phyloP scores from a whole-genome alignment of 2,329 filamentous ascomycete species.

The Sporothrix brasiliensis region DNA sequence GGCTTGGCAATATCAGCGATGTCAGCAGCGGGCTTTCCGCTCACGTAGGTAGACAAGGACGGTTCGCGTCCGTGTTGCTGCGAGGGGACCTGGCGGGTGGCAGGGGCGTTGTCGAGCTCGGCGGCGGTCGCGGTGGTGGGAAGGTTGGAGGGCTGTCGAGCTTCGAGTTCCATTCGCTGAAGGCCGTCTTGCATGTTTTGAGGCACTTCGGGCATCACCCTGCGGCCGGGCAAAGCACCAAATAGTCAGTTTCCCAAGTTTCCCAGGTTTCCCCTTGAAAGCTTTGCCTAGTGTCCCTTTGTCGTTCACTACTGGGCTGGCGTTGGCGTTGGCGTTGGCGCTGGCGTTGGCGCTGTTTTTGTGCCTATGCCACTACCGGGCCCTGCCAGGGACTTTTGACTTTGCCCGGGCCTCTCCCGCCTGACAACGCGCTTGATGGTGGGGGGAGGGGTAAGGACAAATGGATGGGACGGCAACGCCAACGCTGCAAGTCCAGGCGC shows the following conservation, averaged over 20 bases:
- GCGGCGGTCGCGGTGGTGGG: constrained; percentile 39
- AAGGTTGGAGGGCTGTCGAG: constrained; percentile 53
- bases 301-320: constrained; percentile 20
- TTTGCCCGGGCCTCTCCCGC: constrained; percentile 4
- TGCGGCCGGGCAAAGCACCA: constrained; percentile 48
- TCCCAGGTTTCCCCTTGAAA: not conserved
- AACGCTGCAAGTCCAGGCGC: constrained; percentile 15
- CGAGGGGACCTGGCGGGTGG: constrained; percentile 5
- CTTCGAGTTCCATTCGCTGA: constrained; percentile 84
- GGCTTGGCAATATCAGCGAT: not conserved
- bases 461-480: constrained; percentile 12
- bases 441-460: constrained; percentile 31
- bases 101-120: constrained; percentile 35
- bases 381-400: constrained; percentile 5
- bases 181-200: constrained; percentile 96
- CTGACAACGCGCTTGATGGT: constrained; percentile 26
- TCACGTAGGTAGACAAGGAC: constrained; percentile 48
- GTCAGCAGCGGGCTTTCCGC: constrained; percentile 37
- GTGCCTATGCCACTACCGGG: constrained; percentile 29
- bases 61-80: constrained; percentile 50
- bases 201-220: constrained; percentile 92
- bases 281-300: constrained; percentile 28
- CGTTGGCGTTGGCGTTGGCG: constrained; percentile 20
- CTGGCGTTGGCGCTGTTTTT: constrained; percentile 26
- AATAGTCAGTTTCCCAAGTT: constrained; percentile 45